These are phyloP conservation scores for Saksenaea vasiformis DNA, from an alignment of 371 early-diverging fungal genomes.

Conservation along the genomic window DNA sequence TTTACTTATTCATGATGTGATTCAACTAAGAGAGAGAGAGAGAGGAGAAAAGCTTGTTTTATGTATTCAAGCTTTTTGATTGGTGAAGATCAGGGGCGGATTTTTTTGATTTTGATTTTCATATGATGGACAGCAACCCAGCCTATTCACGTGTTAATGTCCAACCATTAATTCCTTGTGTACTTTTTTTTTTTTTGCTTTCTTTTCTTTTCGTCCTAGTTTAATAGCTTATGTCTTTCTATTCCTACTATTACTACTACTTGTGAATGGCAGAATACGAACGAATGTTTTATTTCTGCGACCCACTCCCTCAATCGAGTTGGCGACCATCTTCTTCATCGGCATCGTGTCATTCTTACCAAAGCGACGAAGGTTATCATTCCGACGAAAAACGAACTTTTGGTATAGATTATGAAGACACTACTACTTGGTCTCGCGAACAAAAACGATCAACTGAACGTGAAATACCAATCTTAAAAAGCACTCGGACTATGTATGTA, in stretches of 20 bases:
- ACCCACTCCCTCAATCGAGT: constrained; percentile 12
- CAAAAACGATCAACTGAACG: constrained; percentile 17
- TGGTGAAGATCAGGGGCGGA: neutral
- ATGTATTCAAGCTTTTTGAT: neutral
- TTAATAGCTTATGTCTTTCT: neutral
- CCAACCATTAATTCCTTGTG: constrained; percentile 5
- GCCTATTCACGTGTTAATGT: constrained; percentile 12
- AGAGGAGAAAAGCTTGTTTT: neutral
- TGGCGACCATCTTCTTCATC: constrained; percentile 21
- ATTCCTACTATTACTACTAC: neutral
- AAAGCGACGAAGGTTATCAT: constrained; percentile 45
- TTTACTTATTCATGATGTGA: neutral
- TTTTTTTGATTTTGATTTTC: neutral
- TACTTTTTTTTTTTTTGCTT: constrained; percentile 7
- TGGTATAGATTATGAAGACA: constrained; percentile 1
- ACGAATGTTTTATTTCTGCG: constrained; percentile 16
- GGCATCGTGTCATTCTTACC: constrained; percentile 28
- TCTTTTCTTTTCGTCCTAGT: neutral
- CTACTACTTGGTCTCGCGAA: constrained; percentile 4
- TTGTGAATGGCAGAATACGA: constrained; percentile 22
- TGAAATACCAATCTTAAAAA: constrained; percentile 45
- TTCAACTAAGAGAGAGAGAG: neutral
- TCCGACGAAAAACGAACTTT: constrained; percentile 42
- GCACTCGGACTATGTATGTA: constrained; percentile 42
- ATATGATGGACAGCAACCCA: constrained; percentile 7